A percentile compares a stretch with the other conserved stretches of the same genome.
phyloP scores from a whole-genome alignment of 345 rosid genomes.

The Excoecaria cochinchinensis region DNA sequence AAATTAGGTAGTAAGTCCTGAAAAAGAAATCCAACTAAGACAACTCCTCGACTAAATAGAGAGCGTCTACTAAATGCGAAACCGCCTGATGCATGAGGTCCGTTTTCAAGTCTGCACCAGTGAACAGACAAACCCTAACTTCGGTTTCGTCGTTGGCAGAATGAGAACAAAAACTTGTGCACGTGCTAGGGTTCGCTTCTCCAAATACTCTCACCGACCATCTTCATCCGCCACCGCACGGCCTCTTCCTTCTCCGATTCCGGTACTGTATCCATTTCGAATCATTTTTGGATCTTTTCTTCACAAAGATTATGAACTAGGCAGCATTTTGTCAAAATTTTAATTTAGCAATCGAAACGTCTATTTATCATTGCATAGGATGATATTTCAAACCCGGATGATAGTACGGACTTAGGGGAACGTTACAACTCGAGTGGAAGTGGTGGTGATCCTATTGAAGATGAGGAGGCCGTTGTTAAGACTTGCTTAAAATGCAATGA shows the following conservation, averaged over 20 bases:
- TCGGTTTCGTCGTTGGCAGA: not conserved
- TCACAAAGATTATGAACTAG: not conserved
- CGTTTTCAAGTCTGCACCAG: too few relatives aligned
- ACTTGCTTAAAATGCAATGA: slow-evolving; percentile 1
- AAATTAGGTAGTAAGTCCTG: too few relatives aligned
- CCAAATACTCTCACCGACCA: not conserved
- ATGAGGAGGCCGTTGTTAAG: not conserved
- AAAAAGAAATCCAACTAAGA: too few relatives aligned
- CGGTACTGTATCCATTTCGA: not conserved
- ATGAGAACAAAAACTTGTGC: slow-evolving; percentile 6
- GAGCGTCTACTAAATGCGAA: too few relatives aligned
- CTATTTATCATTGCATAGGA: not conserved
- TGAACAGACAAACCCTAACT: not conserved
- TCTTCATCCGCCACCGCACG: not conserved
- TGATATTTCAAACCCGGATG: not conserved
- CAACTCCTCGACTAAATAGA: too few relatives aligned
- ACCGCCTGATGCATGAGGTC: too few relatives aligned
- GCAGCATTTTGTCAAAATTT: not conserved
- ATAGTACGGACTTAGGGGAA: not conserved
- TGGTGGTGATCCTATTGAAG: not conserved
- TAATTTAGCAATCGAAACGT: not conserved
- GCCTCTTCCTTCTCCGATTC: not conserved
- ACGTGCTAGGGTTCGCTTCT: not conserved
- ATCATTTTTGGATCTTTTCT: not conserved
- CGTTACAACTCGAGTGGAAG: not conserved